Conservation (phyloP, 345 rosid species). For the Trapa bicornis region DNA sequence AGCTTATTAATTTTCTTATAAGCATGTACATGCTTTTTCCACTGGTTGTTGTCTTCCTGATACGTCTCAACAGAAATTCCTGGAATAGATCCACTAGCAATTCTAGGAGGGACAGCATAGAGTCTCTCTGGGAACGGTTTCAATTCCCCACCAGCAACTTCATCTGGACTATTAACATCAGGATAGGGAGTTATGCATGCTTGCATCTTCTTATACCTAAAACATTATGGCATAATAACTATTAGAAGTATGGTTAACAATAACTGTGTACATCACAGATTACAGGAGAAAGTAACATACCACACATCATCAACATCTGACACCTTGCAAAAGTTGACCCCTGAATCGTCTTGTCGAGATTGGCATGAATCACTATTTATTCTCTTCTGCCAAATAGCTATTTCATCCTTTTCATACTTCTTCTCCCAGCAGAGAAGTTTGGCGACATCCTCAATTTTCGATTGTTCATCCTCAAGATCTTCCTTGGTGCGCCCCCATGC, state of each 20-base stretch:
- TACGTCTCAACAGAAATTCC: conserved; percentile 80
- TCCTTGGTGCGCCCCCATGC: conserved; percentile 95
- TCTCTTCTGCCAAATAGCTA: conserved; percentile 92
- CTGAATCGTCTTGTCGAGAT: conserved; percentile 48
- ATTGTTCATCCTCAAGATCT: conserved; percentile 82
- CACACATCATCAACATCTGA: conserved; percentile 71
- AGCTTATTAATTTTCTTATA: conserved; percentile 72
- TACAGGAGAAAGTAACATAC: conserved; percentile 21
- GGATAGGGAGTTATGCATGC: conserved; percentile 78
- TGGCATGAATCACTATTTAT: conserved; percentile 49
- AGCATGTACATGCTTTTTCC: conserved; percentile 84
- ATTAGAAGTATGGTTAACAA: neutral
- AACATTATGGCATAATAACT: neutral
- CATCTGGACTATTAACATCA: conserved; percentile 39
- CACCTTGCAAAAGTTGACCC: conserved; percentile 57
- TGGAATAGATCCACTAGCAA: conserved; percentile 72
- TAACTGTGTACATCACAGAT: neutral
- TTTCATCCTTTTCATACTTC: conserved; percentile 79
- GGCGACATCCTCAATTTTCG: conserved; percentile 76
- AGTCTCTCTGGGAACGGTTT: conserved; percentile 78
- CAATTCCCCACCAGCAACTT: conserved; percentile 29
- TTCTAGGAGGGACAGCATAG: conserved; percentile 70
- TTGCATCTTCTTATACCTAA: conserved; percentile 95
- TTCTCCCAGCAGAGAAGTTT: conserved; percentile 96
- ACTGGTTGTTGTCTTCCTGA: conserved; percentile 54